A percentile compares a stretch with the other conserved stretches of the same genome.
Conservation (phyloP, 495 filamentous ascomycete genomes). For the Aspergillus egyptiacus region DNA sequence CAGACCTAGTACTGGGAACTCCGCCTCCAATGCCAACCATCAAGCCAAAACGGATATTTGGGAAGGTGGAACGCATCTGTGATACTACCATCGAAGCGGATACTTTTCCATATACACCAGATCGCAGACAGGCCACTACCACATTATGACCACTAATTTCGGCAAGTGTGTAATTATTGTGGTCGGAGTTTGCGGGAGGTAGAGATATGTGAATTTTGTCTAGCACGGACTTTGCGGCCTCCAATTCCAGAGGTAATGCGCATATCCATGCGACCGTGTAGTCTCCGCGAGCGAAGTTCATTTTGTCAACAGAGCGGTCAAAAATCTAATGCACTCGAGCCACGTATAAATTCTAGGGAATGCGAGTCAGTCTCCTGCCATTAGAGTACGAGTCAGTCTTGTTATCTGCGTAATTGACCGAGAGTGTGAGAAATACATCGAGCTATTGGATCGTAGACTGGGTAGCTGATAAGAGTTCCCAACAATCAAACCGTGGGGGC, state of each 20-base stretch:
- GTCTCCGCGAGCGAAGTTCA: neutral
- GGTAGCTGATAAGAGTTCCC: too few species aligned
- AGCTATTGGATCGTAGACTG: too few species aligned
- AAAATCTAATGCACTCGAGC: too few species aligned
- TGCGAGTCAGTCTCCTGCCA: too few species aligned
- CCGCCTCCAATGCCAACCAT: slow-evolving; percentile 36
- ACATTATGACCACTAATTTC: slow-evolving; percentile 28
- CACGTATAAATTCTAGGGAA: too few species aligned
- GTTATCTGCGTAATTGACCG: too few species aligned
- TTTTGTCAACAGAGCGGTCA: too few species aligned
- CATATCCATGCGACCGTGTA: neutral
- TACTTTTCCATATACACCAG: slow-evolving; percentile 22
- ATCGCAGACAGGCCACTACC: slow-evolving; percentile 29
- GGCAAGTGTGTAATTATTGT: slow-evolving; percentile 32
- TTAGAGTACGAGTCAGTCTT: too few species aligned
- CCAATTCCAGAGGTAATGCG: slow-evolving; percentile 20
- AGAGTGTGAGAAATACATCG: too few species aligned
- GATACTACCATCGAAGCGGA: slow-evolving; percentile 22
- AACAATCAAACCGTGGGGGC: too few species aligned
- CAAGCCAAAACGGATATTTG: slow-evolving; percentile 19
- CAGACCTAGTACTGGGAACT: slow-evolving; percentile 19
- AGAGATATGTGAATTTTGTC: slow-evolving; percentile 24
- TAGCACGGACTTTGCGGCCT: slow-evolving; percentile 25
- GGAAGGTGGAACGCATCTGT: slow-evolving; percentile 22
- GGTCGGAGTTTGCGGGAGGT: slow-evolving; percentile 4